Conservation (phyloP, 2,329 filamentous ascomycete species). For the Colletotrichum graminicola region DNA sequence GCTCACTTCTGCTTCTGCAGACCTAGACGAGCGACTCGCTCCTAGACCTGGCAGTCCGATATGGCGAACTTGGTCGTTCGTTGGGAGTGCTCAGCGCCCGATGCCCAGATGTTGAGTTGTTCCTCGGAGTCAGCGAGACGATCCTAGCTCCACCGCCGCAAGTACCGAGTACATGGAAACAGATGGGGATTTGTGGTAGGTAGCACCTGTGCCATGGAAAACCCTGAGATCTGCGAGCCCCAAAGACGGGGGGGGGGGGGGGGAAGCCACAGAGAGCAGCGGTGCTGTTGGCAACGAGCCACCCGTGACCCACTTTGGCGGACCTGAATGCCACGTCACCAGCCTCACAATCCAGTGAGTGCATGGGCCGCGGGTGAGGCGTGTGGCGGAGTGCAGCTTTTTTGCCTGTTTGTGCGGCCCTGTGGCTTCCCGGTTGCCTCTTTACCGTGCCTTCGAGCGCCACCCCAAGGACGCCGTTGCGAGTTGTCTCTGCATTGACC, state of each 20-base stretch:
- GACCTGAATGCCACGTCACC: conserved; percentile 42
- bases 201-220: conserved; percentile 12
- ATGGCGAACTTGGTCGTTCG: not conserved
- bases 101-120: not conserved
- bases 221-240: conserved; percentile 37
- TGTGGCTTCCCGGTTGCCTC: conserved; percentile 39
- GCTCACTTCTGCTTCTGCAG: conserved; percentile 25
- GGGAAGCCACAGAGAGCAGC: conserved; percentile 36
- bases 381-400: conserved; percentile 43
- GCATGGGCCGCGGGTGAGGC: conserved; percentile 32
- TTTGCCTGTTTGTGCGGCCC: conserved; percentile 15
- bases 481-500: conserved; percentile 30
- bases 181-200: not conserved
- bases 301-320: conserved; percentile 33
- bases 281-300: conserved; percentile 33
- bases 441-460: conserved; percentile 30
- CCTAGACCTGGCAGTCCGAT: not conserved
- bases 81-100: not conserved
- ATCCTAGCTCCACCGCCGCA: conserved; percentile 32
- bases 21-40: conserved; percentile 21
- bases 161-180: conserved; percentile 30
- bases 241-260: conserved; percentile 17
- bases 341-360: conserved; percentile 37
- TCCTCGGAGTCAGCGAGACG: conserved; percentile 41
- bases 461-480: conserved; percentile 26